Evolutionary conservation across 2,329 filamentous ascomycete genomes (phyloP).

Genomic region (Fusarium irregulare): DNA sequence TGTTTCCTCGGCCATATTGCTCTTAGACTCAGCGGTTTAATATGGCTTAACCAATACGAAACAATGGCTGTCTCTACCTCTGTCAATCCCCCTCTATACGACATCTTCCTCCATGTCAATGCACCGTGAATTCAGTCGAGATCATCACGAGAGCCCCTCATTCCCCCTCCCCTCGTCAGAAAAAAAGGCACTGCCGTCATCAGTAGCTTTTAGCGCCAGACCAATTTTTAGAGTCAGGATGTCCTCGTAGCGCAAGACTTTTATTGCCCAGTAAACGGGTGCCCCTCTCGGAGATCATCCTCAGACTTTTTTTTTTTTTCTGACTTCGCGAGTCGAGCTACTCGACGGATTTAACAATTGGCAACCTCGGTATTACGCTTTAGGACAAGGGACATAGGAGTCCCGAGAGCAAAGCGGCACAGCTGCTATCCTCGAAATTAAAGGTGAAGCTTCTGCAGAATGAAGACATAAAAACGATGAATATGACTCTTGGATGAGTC

Average conservation of each 20-base stretch:
- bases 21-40: neutral
- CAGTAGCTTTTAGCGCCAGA: constrained; percentile 38
- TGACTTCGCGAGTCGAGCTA: neutral
- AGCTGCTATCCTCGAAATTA: constrained; percentile 6
- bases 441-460: constrained; percentile 25
- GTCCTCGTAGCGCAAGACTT: constrained; percentile 22
- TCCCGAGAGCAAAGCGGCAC: constrained; percentile 9
- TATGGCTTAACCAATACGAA: neutral
- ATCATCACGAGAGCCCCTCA: constrained; percentile 30
- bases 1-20: neutral
- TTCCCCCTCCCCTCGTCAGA: constrained; percentile 9
- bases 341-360: constrained; percentile 32
- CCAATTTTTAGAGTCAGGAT: constrained; percentile 39
- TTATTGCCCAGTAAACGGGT: constrained; percentile 32
- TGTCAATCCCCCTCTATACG: neutral
- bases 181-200: constrained; percentile 45
- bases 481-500: constrained; percentile 36
- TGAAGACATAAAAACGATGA: constrained; percentile 26
- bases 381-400: neutral
- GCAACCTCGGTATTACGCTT: constrained; percentile 37
- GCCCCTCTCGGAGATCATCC: constrained; percentile 33
- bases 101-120: neutral
- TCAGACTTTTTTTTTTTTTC: constrained; percentile 24
- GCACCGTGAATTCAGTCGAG: neutral
- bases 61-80: neutral